Conservation (phyloP, 176 grass and related monocot species). For the Zoysia pacifica region DNA sequence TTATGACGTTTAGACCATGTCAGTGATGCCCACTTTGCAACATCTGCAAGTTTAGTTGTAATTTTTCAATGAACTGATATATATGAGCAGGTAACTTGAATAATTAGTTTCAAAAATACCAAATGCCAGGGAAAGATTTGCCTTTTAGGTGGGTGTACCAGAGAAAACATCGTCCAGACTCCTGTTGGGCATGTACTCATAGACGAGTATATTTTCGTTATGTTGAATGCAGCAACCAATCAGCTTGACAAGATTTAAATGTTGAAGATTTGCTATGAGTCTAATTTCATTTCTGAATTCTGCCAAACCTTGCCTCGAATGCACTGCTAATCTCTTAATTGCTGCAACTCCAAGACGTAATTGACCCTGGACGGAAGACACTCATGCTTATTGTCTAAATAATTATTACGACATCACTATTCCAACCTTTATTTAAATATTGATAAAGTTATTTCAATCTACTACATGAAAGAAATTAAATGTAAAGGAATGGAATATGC, state of each 20-base stretch:
- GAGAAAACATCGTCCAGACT: conserved; percentile 54
- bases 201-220: conserved; percentile 48
- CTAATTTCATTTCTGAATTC: conserved; percentile 63
- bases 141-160: conserved; percentile 25
- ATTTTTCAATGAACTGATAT: no score
- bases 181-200: conserved; percentile 52
- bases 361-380: background rate
- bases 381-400: no score
- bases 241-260: conserved; percentile 50
- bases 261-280: conserved; percentile 50
- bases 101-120: no score
- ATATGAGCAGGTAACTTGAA: no score
- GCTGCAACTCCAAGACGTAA: background rate
- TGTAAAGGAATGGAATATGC: no score
- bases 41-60: background rate
- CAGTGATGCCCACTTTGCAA: conserved; percentile 4
- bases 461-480: no score
- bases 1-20: conserved; percentile 30
- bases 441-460: no score
- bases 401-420: no score
- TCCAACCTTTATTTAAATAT: no score
- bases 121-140: no score
- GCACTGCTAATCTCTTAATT: conserved; percentile 35
- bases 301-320: conserved; percentile 53
- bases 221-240: conserved; percentile 48